Evolutionary conservation across 139 green algal species (phyloP).

Genomic region (Diplosphaera chodatii): DNA sequence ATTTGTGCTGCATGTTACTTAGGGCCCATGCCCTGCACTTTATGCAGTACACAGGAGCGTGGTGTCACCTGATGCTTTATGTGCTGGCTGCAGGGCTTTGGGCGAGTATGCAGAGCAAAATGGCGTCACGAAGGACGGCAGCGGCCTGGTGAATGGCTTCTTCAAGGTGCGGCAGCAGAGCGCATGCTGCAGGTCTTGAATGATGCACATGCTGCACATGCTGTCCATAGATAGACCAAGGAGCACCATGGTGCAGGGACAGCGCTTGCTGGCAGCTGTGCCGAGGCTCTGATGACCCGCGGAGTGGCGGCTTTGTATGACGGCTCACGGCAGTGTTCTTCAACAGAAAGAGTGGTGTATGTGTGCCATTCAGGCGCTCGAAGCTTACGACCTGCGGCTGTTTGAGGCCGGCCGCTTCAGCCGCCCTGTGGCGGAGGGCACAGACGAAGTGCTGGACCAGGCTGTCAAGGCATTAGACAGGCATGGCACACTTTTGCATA

Average conservation of each 20-base stretch:
- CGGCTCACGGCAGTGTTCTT: too few species aligned
- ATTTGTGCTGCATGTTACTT: not conserved
- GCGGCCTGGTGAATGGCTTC: constrained; percentile 27
- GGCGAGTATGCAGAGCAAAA: constrained; percentile 12
- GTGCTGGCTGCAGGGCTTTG: not conserved
- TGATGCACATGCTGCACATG: too few species aligned
- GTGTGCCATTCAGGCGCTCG: too few species aligned
- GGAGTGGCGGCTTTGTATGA: too few species aligned
- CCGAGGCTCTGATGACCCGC: too few species aligned
- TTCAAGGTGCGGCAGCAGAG: too few species aligned
- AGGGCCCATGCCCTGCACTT: not conserved
- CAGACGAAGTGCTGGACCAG: constrained; percentile 14
- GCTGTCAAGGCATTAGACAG: constrained; percentile 13
- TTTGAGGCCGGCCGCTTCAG: constrained; percentile 16
- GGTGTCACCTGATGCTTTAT: too few species aligned
- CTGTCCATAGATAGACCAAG: too few species aligned
- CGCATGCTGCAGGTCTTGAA: too few species aligned
- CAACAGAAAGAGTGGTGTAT: too few species aligned
- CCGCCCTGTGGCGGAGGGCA: not conserved
- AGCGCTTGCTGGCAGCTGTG: too few species aligned
- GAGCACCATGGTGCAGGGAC: too few species aligned
- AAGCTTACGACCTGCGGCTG: constrained; percentile 31
- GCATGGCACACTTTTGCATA: not conserved
- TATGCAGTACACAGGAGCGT: not conserved
- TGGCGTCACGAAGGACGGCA: constrained; percentile 2